Conservation (phyloP, 768 basidiomycete species). For the Tulasnella sp. region DNA sequence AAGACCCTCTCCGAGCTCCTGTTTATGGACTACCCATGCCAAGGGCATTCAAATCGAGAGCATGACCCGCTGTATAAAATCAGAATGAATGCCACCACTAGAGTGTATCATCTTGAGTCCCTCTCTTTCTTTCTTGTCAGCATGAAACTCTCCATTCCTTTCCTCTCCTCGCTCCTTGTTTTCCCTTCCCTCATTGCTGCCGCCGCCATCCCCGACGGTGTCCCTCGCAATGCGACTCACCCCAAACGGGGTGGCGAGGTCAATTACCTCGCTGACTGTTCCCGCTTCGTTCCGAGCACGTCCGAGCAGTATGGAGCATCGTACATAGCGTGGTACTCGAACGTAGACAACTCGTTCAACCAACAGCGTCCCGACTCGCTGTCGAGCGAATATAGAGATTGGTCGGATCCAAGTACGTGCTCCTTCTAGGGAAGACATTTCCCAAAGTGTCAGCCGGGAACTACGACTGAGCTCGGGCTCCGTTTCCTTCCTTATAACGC, state of each 20-base stretch:
- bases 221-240: neutral
- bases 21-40: neutral
- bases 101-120: neutral
- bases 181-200: neutral
- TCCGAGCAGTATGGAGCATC: neutral
- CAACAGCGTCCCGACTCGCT: neutral
- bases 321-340: neutral
- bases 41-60: neutral
- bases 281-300: neutral
- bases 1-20: neutral
- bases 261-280: neutral
- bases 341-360: neutral
- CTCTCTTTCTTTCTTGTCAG: neutral
- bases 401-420: neutral
- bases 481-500: neutral
- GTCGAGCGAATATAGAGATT: neutral
- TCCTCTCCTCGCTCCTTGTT: neutral
- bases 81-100: too few relatives aligned
- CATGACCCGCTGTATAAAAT: neutral
- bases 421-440: too few relatives aligned
- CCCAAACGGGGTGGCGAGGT: neutral
- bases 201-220: neutral
- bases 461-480: neutral
- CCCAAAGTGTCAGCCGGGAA: neutral
- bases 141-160: neutral